A percentile compares a stretch with the other conserved stretches of the same genome.
phyloP scores from a whole-genome alignment of 2,329 filamentous ascomycete genomes.

The Gyromitra esculenta region DNA sequence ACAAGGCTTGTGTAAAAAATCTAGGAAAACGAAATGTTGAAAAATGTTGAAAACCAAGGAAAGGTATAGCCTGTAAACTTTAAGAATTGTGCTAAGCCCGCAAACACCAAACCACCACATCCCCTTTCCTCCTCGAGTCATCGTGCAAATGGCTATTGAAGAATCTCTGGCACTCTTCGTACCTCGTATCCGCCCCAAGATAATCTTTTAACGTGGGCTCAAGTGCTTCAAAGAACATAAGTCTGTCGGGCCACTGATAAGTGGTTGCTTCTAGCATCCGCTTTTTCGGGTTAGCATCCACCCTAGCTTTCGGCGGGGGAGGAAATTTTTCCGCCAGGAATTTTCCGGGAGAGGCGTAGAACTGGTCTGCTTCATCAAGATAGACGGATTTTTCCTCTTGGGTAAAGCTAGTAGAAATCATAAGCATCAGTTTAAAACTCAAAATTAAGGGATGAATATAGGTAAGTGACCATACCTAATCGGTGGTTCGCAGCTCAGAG shows the following conservation, averaged over 20 bases:
- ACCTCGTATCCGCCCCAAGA: constrained; percentile 28
- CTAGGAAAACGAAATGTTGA: background rate
- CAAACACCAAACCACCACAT: constrained; percentile 42
- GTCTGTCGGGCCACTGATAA: constrained; percentile 56
- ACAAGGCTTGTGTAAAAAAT: background rate
- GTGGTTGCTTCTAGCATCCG: constrained; percentile 39
- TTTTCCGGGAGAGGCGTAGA: constrained; percentile 73
- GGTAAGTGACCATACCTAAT: constrained; percentile 62
- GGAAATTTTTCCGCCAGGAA: constrained; percentile 67
- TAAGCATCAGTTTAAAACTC: constrained; percentile 32
- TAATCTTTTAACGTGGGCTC: constrained; percentile 42
- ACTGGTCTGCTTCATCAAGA: constrained; percentile 88
- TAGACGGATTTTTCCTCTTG: constrained; percentile 71
- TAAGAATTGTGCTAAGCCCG: background rate
- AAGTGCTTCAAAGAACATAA: constrained; percentile 56
- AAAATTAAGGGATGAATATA: constrained; percentile 4
- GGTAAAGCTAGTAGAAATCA: constrained; percentile 34
- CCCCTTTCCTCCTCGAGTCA: constrained; percentile 54
- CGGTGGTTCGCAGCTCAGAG: constrained; percentile 89
- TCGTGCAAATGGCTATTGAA: constrained; percentile 58
- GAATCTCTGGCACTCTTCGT: constrained; percentile 55
- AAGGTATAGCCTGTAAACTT: constrained; percentile 13
- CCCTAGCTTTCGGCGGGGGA: constrained; percentile 21
- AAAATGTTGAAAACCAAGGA: background rate
- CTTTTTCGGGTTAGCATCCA: constrained; percentile 20